Base-by-base conservation (phyloP, 805 yeast genomes). In the Hanseniaspora mollemarum region DNA sequence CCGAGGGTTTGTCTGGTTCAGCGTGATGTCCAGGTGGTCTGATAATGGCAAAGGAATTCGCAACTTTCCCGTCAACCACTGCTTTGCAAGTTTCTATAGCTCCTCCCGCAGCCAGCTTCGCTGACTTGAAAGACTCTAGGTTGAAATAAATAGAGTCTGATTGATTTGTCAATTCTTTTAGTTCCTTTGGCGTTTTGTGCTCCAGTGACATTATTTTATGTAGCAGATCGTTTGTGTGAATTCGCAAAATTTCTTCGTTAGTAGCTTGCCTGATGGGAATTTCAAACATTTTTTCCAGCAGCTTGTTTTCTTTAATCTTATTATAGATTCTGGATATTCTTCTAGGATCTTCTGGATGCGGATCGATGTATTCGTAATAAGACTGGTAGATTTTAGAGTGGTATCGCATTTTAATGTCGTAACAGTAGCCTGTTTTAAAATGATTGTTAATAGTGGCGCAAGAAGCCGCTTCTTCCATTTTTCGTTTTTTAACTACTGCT, bases 21-120 rank as follows among this genome's bases (percentile, higher is more conserved):
- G 98, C 97, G 62, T 92, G 99, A 68, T 92, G 99, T 6, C 99
- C 99, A 0, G 99, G 99, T 1, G 99, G 99, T 57, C 99, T 77
- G 15, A 92, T 95, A 7, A 92, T 85, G 0, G 98, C 99, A 45
- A 92, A 62, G 0, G 96, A 81, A 62, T 92, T 92, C 61, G 87
- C 87, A 28, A 90, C 97, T 51, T 74, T 70, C 2, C 95, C 94
- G 62, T 88, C 96, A 9, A 92, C 83, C 19, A 92, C 97, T 0
- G 97, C 95, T 56, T 79, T 78, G 64, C 97, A 88, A 1, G 96
- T 95, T 65, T 92, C 97, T 46, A 92, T 92, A 28, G 95, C 82
- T 33, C 98, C 97, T 51, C 99, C 99, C 63, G 96, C 90, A 36
- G 95, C 81, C 37, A 94, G 72, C 63, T 83, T 83, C 1, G 97